Evolutionary conservation across 1,139 yeast genomes (phyloP), one percentile per base, ranked within the genome.

Genomic region (Hyphopichia burtonii): DNA sequence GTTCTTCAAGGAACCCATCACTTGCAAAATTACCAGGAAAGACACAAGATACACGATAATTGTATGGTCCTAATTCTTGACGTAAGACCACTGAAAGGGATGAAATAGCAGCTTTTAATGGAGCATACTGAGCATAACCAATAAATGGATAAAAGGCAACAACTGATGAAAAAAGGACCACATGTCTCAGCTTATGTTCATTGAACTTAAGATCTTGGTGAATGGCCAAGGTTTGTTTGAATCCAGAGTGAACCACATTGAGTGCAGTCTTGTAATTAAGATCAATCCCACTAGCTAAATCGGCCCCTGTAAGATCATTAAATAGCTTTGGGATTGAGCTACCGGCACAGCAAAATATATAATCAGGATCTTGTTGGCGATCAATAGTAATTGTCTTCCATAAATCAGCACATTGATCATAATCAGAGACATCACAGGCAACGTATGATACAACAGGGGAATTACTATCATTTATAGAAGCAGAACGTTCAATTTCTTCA

Each of bases 81-180:
- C 96, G 79, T 42, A 93, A 65, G 5, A 86, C 72, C 39, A 85
- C 85, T 0, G 91, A 83, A 30, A 94, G 66, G 0, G 95, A 71
- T 51, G 87, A 74, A 10, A 93, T 60, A 0, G 97, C 96, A 0
- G 89, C 82, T 61, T 94, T 94, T 52, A 83, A 64, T 0, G 99
- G 99, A 0, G 93, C 93, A 58, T 94, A 94, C 53, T 89, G 93
- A 0, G 82, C 73, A 59, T 94, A 94, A 0, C 99, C 99, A 38
- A 90, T 86, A 56, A 93, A 84, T 3, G 97, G 89, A 66, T 80
- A 91, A 52, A 85, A 80, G 2, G 95, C 89, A 3, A 85, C 82
- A 6, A 84, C 86, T 1, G 96, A 88, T 0, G 96, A 86, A 53
- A 90, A 82, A 34, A 88, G 71, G 4, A 93, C 74, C 6, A 94